A percentile compares a stretch with the other conserved stretches of the same genome.
Evolutionary conservation across 2,329 filamentous ascomycete species (phyloP).

Genomic region (Westerdykella sp.): DNA sequence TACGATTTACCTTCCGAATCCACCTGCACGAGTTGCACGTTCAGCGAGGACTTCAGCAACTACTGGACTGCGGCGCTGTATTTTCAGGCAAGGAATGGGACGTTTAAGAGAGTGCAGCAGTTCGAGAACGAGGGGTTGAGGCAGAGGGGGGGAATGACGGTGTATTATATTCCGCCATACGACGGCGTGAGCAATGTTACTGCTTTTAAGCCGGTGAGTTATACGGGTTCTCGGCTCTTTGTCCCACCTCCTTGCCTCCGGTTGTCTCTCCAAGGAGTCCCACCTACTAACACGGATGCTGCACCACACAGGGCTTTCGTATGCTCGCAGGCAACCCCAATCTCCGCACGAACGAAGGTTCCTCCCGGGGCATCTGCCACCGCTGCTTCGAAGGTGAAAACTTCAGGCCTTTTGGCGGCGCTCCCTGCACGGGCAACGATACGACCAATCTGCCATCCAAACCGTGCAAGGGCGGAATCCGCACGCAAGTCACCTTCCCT

Average conservation of each 20-base stretch:
- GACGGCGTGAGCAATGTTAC: conserved; percentile 31
- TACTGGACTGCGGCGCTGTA: conserved; percentile 31
- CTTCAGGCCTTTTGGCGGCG: conserved; percentile 33
- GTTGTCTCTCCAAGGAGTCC: no score
- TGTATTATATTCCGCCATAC: conserved; percentile 30
- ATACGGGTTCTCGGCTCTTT: background rate
- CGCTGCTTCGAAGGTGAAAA: conserved; percentile 40
- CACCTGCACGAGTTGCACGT: conserved; percentile 27
- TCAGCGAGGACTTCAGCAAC: conserved; percentile 17
- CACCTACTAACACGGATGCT: background rate
- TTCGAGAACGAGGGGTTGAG: conserved; percentile 17
- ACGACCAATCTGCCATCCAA: conserved; percentile 32
- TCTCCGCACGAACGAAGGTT: conserved; percentile 15
- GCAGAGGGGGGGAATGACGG: conserved; percentile 25
- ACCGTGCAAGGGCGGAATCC: conserved; percentile 41
- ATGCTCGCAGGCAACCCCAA: conserved; percentile 24
- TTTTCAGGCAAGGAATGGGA: conserved; percentile 25
- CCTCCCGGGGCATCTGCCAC: conserved; percentile 35
- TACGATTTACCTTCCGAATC: conserved; percentile 17
- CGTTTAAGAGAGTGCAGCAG: conserved; percentile 26
- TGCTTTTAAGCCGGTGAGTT: conserved; percentile 23
- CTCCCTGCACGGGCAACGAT: conserved; percentile 36
- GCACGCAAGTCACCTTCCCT: conserved; percentile 44
- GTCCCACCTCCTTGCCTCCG: background rate
- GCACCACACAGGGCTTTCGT: conserved; percentile 16